phyloP scores from a whole-genome alignment of 805 yeast species.

The Starmerella floricola region DNA sequence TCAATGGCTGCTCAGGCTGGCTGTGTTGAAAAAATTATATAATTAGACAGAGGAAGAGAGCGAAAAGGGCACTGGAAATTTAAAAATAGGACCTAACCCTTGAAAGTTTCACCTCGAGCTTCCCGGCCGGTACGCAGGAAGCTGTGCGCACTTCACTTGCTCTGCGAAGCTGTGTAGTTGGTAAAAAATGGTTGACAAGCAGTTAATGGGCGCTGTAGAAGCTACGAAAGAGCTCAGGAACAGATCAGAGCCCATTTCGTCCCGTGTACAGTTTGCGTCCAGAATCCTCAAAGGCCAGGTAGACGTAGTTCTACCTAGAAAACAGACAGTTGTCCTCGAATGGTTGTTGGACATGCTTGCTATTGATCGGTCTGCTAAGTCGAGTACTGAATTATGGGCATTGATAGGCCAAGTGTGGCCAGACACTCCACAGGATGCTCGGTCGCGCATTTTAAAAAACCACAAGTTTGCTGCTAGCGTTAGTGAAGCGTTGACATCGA shows the following conservation, averaged over 20 bases:
- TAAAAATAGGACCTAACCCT: conserved; percentile 6
- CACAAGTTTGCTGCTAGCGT: conserved; percentile 8
- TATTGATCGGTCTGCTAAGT: conserved; percentile 15
- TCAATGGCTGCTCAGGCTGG: too few species aligned
- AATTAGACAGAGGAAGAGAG: too few species aligned
- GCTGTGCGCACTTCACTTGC: not conserved
- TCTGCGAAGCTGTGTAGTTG: not conserved
- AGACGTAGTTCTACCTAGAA: conserved; percentile 26
- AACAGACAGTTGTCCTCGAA: conserved; percentile 27
- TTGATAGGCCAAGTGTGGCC: conserved; percentile 12
- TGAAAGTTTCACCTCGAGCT: too few species aligned
- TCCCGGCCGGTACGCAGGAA: too few species aligned
- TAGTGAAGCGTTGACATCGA: not conserved
- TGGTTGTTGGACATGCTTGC: conserved; percentile 28
- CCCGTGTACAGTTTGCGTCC: conserved; percentile 21
- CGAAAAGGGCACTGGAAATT: too few species aligned
- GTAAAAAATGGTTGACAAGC: not conserved
- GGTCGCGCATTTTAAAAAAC: conserved; percentile 11
- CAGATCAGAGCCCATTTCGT: conserved; percentile 17
- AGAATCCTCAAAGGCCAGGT: conserved; percentile 16
- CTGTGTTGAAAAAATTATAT: conserved; percentile 13
- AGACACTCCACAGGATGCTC: conserved; percentile 3
- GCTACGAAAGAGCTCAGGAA: conserved; percentile 27
- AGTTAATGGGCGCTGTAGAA: conserved; percentile 11
- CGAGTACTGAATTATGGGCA: conserved; percentile 19